Base-by-base conservation (phyloP, 83 land plant species). In the Larix sibirica region DNA sequence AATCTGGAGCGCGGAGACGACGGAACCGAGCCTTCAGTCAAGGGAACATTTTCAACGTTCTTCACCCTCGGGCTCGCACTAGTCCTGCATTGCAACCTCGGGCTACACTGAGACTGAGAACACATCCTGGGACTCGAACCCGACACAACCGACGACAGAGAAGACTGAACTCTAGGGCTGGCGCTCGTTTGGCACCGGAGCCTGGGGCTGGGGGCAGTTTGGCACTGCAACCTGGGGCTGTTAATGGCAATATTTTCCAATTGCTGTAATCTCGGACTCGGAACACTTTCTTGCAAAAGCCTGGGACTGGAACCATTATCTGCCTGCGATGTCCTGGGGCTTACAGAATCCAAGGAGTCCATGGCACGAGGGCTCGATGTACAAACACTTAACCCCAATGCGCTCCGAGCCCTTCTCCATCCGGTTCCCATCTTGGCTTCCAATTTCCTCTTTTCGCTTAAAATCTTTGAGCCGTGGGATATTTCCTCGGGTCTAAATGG, bases 351-450 rank as follows among this genome's bases (percentile, higher is more conserved):
- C 80, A 78, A 18, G 26, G 80, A 50, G 28, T 78, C 80, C 24
- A 56, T 18, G 64, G 88, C 90, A 59, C 88, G 75, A 24, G 90
- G 85, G 17, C 83, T 83, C 6, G 92, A 77, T 10, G 89, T 90
- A 74, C 92, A 90, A 77, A 90, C 82, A 23, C 75, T 80, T 20
- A 80, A 61, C 56, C 82, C 82, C 26, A 80, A 23, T 2, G 82
- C 82, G 16, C 67, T 80, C 6, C 77, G 83, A 2, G 92, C 92
- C 81, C 86, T 83, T 73, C 92, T 79, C 92, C 92, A 90, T 16
- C 92, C 90, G 47, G 86, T 86, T 28, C 92, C 92, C 92, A 90
- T 90, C 33, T 24, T 26, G 6, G 28, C 68, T 65, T 65, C 28
- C 68, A 47, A 47, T 50, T 13, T 24, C 60, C 23, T 18, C 23